Base-by-base conservation (phyloP, 208 protist species). In the Strigomonas galati region DNA sequence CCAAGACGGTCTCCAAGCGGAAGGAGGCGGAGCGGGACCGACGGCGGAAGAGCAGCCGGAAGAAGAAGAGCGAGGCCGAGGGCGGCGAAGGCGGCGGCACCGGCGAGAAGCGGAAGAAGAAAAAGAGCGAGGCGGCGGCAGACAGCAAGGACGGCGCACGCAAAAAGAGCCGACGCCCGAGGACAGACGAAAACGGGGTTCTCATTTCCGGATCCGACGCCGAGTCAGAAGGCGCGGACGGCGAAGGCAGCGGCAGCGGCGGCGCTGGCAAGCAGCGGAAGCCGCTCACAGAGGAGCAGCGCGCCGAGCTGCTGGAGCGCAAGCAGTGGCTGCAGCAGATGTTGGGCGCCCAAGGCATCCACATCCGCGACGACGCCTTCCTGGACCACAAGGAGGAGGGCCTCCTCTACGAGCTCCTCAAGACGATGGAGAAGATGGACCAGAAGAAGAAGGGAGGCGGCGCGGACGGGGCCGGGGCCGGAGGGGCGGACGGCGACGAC, bases 381-480 rank as follows among this genome's bases (percentile, higher is more conserved):
- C 67, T 63, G 37, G 67, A 76, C 40, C 59, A 35, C 9, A 57
- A 78, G 27, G 69, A 78, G 61, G 66, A 62, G n/a, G 62, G 51
- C 9, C 17, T 81, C 28, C 53, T 83, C 15, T 74, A 72, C 37
- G 52, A 78, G 46, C 55, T 87, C 17, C 69, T 87, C 59, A 57
- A 69, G 40, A 46, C 65, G 48, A 67, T 69, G 32, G 69, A 69
- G 31, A 48, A 40, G 62, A 30, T 67, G 31, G 55, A 61, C 14
- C 70, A 80, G 54, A 54, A 68, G 62, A 26, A 71, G 3, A 54
- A 66, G 62, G 30, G 30, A 32, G 54, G 64, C 15, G 68, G 51
- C 30, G 43, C 51, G 15, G 28, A 43, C 12, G 24, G 21, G 7
- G 66, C 23, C 62, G 43, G 43, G 21, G 59, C 44, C 28, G 17